A percentile compares a stretch with the other conserved stretches of the same genome.
Conservation (phyloP, 1,139 yeast species). For the Candida glucosophila region DNA sequence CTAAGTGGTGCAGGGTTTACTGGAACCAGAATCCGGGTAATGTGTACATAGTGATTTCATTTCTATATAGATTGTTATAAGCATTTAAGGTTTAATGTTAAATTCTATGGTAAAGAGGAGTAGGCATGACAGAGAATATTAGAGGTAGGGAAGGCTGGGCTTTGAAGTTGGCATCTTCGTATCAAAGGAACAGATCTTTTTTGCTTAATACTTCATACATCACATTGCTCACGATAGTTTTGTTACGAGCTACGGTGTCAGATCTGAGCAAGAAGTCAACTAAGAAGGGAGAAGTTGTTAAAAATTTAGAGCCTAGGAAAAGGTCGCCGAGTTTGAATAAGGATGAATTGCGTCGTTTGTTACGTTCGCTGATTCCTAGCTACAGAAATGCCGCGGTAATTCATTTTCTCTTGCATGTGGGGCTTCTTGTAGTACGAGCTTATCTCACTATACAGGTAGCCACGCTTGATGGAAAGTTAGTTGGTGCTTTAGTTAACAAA, state of each 20-base stretch:
- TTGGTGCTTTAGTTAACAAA: conserved; percentile 73
- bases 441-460: conserved; percentile 77
- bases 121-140: too few relatives aligned
- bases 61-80: too few relatives aligned
- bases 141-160: too few relatives aligned
- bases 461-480: conserved; percentile 76
- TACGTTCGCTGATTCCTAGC: conserved; percentile 33
- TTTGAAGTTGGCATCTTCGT: too few relatives aligned
- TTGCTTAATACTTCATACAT: conserved; percentile 43
- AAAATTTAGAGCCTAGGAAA: conserved; percentile 7
- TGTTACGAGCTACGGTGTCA: conserved; percentile 33
- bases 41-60: too few relatives aligned
- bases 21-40: too few relatives aligned
- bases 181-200: conserved; percentile 37
- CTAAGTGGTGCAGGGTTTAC: too few relatives aligned
- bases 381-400: conserved; percentile 24
- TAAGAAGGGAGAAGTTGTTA: conserved; percentile 5
- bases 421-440: conserved; percentile 60
- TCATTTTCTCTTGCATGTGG: conserved; percentile 47
- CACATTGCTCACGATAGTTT: conserved; percentile 39
- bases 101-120: too few relatives aligned
- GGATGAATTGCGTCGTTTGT: conserved; percentile 23
- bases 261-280: conserved; percentile 4
- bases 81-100: too few relatives aligned
- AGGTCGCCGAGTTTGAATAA: conserved; percentile 24